Base-by-base conservation (phyloP, 352 stramenopile genomes). In the Phytophthora fragariae region DNA sequence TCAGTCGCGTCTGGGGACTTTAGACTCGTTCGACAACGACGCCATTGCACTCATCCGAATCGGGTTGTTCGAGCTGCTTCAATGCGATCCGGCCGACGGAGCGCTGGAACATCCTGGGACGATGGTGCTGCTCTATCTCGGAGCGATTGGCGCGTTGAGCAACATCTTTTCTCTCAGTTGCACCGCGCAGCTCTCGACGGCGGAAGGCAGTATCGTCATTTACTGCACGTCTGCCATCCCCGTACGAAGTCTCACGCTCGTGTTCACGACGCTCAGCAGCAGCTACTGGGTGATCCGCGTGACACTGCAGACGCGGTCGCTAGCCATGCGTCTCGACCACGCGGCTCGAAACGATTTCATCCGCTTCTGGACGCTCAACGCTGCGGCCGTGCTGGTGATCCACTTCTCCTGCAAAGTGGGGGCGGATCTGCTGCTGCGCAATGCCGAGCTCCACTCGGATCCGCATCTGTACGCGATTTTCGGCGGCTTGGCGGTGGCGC, bases 101-200 rank as follows among this genome's bases (percentile, higher is more conserved):
- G 76, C 76, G 0, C 54, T 86, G 11, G 66, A 80, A 24, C 76
- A 76, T 14, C 70, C 76, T 5, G 68, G 58, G 0, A 82, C 72
- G 0, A 76, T 85, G 63, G 72, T 80, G 3, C 29, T 85, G 49
- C 44, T 85, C 9, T 85, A 85, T 55, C 67, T 85, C 1, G 79
- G 79, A 2, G 73, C 75, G 1, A 60, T 85, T 17, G 79, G 79
- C 1, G 75, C 76, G 33, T 57, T 83, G 1, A 85, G 79, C 68
- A 85, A 85, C 49, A 80, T 83, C 27, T 85, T 85, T 55, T 81
- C 79, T 19, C 67, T 83, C 2, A 65, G 62, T 3, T 85, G 79
- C 41, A 70, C 72, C 0, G 79, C 75, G 1, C 64, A 81, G 29
- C 59, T 83, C 1, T 78, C 66, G 1, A 69, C 62, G 6, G 61